Evolutionary conservation across 202 grass and related monocot genomes (phyloP), one percentile per base, ranked within the genome.

Genomic region (Saccharum hybrid): DNA sequence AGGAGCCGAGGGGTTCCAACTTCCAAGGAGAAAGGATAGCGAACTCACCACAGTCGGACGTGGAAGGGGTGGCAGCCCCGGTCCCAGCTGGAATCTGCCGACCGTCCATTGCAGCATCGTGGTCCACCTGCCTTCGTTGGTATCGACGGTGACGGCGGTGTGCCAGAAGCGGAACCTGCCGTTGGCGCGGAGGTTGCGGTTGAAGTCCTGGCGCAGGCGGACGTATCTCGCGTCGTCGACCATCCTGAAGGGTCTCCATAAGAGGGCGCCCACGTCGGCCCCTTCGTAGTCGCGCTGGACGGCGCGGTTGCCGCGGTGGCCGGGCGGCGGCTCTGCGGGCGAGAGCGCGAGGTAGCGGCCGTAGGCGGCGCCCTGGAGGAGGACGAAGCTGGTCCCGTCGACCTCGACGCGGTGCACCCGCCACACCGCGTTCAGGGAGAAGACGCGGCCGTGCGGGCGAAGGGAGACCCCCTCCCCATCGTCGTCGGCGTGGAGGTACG

Each of bases 351-450:
- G 69, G 81, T 74, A 82, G 18, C 81, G 81, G 30, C 81, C 81
- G 59, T 82, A 74, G 82, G 82, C 82, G 63, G 4, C 48, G 72
- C 65, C 16, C 65, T 59, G 54, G 54, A 59, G 54, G 54, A 59
- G 54, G 54, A 59, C n/a, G n/a, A 59, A 9, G 54, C 0, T 22
- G 54, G 2, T 0, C 54, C 54, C 54, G n/a, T 9, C 2, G 54
- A 4, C 8, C 2, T 0, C 5, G 76, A 33, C 1, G 33, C 19
- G 21, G 22, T 81, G 68, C 18, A 68, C 36, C 48, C 7, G 34
- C 72, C 82, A 84, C 36, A 26, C 72, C 63, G 23, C 36, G 72
- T 43, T 60, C 46, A 6, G 11, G 13, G 65, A 19, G 23, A 13
- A 8, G 19, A 3, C 1, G 19, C 0, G 0, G 63, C 23, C 6